A percentile compares a stretch with the other conserved stretches of the same genome.
phyloP scores from a whole-genome alignment of 768 basidiomycete genomes.

The Ramaria sp. region DNA sequence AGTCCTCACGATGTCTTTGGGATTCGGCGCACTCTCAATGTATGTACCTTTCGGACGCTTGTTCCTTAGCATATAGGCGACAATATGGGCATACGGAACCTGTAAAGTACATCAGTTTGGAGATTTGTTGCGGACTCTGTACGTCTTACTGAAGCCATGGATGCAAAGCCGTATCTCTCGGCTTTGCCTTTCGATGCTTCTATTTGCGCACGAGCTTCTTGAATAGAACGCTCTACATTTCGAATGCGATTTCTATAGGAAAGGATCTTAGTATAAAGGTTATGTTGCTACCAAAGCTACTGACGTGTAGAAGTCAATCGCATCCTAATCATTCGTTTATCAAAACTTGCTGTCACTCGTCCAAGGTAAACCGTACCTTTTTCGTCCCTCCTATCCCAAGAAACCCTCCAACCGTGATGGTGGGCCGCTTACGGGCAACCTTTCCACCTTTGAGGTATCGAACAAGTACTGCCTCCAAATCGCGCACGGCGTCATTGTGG shows the following conservation, averaged over 20 bases:
- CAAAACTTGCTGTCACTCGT: background rate
- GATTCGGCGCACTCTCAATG: conserved; percentile 73
- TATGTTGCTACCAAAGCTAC: conserved; percentile 20
- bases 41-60: conserved; percentile 67
- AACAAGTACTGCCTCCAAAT: conserved; percentile 83
- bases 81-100: conserved; percentile 71
- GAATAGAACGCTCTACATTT: conserved; percentile 64
- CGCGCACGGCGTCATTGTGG: conserved; percentile 88
- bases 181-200: conserved; percentile 50
- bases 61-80: conserved; percentile 54
- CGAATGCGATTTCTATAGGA: conserved; percentile 30
- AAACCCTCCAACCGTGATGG: conserved; percentile 64
- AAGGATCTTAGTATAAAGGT: background rate
- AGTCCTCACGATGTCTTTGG: conserved; percentile 68
- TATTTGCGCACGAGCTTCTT: conserved; percentile 61
- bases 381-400: conserved; percentile 76
- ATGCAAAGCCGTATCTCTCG: conserved; percentile 88
- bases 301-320: conserved; percentile 89
- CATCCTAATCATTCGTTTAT: conserved; percentile 36
- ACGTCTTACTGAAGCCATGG: conserved; percentile 59
- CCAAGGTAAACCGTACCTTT: conserved; percentile 23
- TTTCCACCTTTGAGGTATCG: conserved; percentile 79
- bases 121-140: background rate
- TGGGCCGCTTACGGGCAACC: conserved; percentile 73
- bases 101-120: background rate